Evolutionary conservation across 1,284 basidiomycete species (phyloP).

Genomic region (Sanghuangporus baumii): DNA sequence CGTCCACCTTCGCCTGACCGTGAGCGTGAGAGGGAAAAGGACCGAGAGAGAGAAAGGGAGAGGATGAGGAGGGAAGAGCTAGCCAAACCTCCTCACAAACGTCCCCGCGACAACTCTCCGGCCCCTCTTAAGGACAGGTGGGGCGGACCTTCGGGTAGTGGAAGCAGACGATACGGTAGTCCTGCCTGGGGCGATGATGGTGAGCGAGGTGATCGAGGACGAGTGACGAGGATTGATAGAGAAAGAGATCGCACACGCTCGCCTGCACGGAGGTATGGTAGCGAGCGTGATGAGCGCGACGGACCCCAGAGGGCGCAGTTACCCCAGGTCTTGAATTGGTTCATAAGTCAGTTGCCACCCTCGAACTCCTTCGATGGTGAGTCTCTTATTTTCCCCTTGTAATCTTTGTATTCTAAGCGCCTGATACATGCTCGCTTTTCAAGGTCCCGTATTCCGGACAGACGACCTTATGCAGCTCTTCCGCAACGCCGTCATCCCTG

Average conservation of each 20-base stretch:
- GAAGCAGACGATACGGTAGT: constrained; percentile 39
- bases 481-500: constrained; percentile 70
- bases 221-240: constrained; percentile 24
- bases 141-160: constrained; percentile 39
- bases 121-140: constrained; percentile 36
- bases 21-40: not conserved
- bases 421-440: constrained; percentile 14
- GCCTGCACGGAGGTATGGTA: constrained; percentile 24
- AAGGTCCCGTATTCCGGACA: constrained; percentile 81
- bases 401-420: not conserved
- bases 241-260: constrained; percentile 39
- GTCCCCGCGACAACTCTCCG: constrained; percentile 48
- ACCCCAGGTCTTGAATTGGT: constrained; percentile 74
- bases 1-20: constrained; percentile 47
- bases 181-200: constrained; percentile 33
- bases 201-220: not conserved
- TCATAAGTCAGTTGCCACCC: constrained; percentile 73
- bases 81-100: constrained; percentile 37
- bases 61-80: constrained; percentile 34
- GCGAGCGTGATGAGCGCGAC: constrained; percentile 40
- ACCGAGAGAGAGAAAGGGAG: constrained; percentile 17
- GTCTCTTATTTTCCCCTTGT: constrained; percentile 27
- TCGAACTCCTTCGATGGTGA: constrained; percentile 75
- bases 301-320: constrained; percentile 47
- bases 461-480: constrained; percentile 83